Conservation (phyloP, 1,139 yeast species). For the Lizanozyma gosingica region DNA sequence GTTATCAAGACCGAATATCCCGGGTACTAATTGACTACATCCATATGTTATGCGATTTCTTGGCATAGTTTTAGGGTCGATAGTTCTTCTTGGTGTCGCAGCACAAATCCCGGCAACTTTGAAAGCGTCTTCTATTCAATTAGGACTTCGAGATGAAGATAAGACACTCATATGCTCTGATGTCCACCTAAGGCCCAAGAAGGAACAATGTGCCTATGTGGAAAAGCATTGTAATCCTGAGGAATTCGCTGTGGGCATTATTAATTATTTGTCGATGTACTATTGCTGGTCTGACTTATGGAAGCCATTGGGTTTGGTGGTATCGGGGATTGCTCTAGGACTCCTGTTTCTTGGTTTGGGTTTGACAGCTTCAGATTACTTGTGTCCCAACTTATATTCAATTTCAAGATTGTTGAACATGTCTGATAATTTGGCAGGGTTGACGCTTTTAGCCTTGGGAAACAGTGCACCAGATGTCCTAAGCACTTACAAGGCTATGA, state of each 20-base stretch:
- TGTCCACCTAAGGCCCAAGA: conserved; percentile 11
- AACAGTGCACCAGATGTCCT: conserved; percentile 90
- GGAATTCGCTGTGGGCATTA: conserved; percentile 23
- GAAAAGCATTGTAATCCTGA: conserved; percentile 15
- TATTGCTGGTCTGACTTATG: conserved; percentile 20
- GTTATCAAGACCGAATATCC: no score
- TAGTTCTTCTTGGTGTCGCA: neutral
- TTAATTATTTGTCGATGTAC: conserved; percentile 33
- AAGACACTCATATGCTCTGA: conserved; percentile 8
- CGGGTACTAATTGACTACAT: no score
- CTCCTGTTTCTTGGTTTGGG: conserved; percentile 56
- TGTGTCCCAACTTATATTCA: conserved; percentile 65
- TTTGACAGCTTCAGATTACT: conserved; percentile 62
- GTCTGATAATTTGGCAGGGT: conserved; percentile 76
- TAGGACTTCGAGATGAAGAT: no score
- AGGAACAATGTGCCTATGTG: conserved; percentile 24
- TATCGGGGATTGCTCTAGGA: conserved; percentile 16
- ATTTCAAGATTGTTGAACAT: conserved; percentile 52
- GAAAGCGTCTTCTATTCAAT: no score
- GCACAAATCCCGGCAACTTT: no score
- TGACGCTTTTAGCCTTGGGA: conserved; percentile 82
- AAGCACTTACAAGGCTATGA: conserved; percentile 76
- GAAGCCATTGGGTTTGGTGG: conserved; percentile 3
- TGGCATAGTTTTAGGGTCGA: neutral
- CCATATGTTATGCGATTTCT: neutral